These are phyloP conservation scores for Syzygium aromaticum DNA, from an alignment of 345 rosid species.

Conservation along the genomic window DNA sequence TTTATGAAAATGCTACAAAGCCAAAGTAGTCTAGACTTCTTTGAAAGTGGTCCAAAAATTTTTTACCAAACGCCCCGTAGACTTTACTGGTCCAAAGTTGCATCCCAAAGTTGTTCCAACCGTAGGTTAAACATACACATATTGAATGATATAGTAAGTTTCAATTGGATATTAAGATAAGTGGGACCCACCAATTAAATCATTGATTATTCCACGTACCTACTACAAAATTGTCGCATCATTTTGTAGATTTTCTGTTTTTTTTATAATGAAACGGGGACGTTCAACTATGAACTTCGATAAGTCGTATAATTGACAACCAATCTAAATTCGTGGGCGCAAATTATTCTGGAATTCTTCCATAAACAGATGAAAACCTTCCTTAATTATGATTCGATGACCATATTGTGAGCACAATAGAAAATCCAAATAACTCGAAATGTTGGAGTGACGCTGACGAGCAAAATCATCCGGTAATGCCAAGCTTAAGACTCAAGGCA, in stretches of 20 bases:
- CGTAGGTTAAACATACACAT: background rate
- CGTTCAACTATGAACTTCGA: background rate
- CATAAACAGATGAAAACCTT: background rate
- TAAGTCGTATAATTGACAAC: background rate
- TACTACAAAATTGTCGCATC: background rate
- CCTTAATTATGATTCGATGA: background rate
- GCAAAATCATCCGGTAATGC: background rate
- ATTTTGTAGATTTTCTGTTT: background rate
- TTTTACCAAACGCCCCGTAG: background rate
- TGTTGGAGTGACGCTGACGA: rapidly evolving
- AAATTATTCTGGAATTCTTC: background rate
- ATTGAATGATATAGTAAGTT: too few species aligned
- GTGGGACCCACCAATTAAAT: background rate
- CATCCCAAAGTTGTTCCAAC: background rate
- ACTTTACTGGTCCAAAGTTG: background rate
- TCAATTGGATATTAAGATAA: background rate
- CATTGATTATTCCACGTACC: background rate
- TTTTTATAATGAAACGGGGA: background rate
- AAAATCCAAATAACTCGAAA: background rate
- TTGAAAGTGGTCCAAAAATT: background rate
- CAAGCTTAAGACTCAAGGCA: background rate
- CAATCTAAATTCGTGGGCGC: background rate
- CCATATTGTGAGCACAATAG: background rate
- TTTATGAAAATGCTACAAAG: background rate
- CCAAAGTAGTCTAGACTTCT: background rate